phyloP scores from a whole-genome alignment of 495 filamentous ascomycete genomes.

The Rusavskia elegans region DNA sequence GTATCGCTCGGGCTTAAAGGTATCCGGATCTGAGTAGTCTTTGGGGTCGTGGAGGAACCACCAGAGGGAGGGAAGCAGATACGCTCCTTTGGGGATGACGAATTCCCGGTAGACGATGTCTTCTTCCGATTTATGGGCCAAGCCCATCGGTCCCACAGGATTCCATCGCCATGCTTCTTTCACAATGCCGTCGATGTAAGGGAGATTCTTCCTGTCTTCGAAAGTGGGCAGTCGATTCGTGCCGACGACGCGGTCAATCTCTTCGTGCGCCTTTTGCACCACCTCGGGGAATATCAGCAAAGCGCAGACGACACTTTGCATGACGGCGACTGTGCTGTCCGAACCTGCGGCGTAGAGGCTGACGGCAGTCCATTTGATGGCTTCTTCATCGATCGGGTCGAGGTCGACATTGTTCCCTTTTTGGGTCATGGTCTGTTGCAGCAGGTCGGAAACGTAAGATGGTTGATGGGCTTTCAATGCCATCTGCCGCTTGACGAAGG shows the following conservation, averaged over 20 bases:
- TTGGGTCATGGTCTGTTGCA: constrained; percentile 4
- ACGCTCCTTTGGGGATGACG: constrained; percentile 27
- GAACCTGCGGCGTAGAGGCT: constrained; percentile 40
- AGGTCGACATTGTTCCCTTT: background rate
- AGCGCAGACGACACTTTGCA: constrained; percentile 28
- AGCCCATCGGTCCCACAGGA: constrained; percentile 24
- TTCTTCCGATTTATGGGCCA: constrained; percentile 37
- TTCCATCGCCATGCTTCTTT: constrained; percentile 32
- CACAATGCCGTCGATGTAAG: constrained; percentile 28
- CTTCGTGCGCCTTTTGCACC: constrained; percentile 36
- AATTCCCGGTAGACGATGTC: constrained; percentile 32
- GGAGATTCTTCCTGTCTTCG: constrained; percentile 20
- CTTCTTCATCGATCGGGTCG: constrained; percentile 13
- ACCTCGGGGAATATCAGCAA: constrained; percentile 33
- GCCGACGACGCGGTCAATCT: constrained; percentile 39
- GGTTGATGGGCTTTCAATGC: constrained; percentile 14
- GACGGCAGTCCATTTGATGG: constrained; percentile 31
- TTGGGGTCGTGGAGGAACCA: constrained; percentile 19
- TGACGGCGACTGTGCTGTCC: constrained; percentile 30
- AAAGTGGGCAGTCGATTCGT: constrained; percentile 16
- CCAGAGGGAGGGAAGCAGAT: constrained; percentile 9
- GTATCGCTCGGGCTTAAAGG: constrained; percentile 24
- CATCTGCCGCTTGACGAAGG: constrained; percentile 31
- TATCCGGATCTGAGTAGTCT: constrained; percentile 18
- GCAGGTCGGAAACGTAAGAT: constrained; percentile 24